phyloP scores from a whole-genome alignment of 2,329 filamentous ascomycete genomes.

The Botryosphaeria dothidea region DNA sequence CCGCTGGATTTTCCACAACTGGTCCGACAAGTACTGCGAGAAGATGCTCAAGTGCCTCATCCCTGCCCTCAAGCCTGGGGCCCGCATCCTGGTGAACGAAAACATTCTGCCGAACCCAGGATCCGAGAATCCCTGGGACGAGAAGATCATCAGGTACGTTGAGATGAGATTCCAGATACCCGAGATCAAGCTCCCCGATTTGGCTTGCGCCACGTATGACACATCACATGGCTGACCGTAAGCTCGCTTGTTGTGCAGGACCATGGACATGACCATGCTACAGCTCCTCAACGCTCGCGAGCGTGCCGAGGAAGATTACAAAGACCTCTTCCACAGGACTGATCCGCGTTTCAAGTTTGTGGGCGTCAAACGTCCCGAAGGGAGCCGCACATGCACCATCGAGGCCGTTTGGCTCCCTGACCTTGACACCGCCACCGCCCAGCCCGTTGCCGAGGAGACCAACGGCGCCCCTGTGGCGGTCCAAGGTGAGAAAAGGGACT shows the following conservation, averaged over 20 bases:
- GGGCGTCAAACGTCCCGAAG: conserved; percentile 9
- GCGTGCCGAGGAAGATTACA: conserved; percentile 20
- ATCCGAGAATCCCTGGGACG: conserved; percentile 21
- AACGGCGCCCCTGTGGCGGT: background rate
- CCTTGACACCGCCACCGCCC: background rate
- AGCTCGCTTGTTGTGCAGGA: conserved; percentile 3
- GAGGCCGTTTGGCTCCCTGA: conserved; percentile 18
- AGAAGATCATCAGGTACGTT: conserved; percentile 20
- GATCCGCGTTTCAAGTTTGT: conserved; percentile 22
- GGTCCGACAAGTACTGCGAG: conserved; percentile 38
- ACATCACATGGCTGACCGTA: background rate
- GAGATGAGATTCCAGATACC: background rate
- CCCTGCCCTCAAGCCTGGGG: conserved; percentile 21
- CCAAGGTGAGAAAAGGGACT: background rate
- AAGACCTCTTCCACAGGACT: conserved; percentile 17
- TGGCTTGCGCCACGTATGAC: background rate
- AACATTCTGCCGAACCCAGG: conserved; percentile 31
- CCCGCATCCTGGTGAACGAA: conserved; percentile 22
- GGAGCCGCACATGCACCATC: conserved; percentile 18
- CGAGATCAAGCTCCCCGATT: background rate
- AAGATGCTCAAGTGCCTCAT: conserved; percentile 28
- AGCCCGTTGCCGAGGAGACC: background rate
- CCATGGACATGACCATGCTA: conserved; percentile 22
- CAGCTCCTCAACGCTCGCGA: conserved; percentile 19
- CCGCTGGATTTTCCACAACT: conserved; percentile 44